Evolutionary conservation across 2,329 filamentous ascomycete genomes (phyloP), one percentile per base, ranked within the genome.

Genomic region (Cytospora mali): DNA sequence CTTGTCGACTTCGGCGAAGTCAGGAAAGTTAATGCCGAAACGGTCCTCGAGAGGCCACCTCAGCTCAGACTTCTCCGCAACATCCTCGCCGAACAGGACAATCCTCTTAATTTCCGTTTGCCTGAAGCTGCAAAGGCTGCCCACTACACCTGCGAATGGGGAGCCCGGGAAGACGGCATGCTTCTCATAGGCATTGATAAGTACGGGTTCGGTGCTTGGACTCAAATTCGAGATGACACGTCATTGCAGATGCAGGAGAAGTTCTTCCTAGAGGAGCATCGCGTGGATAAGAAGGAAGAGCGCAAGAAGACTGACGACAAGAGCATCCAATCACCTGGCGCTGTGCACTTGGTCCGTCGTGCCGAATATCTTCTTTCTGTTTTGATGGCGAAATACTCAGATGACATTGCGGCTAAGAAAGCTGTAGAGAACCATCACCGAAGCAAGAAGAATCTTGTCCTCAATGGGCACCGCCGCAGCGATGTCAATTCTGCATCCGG

Each of bases 211-310:
- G 96, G 96, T 62, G 93, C 94, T 3, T 99, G 95, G 95, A 85
- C 89, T 1, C 90, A 93, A 69, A 98, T 99, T 70, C 89, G 95
- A 7, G 95, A 99, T 69, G 95, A 99, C 71, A 79, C 86, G 1
- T 93, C 97, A 33, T 85, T 99, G 25, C 90, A 88, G 10, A 88
- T 99, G 79, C 79, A 81, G 1, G 93, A 97, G 70, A 98, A 97
- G 72, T 91, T 98, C 73, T 99, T 96, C 78, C 79, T 99, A 1
- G 95, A 99, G 73, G 96, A 99, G 75, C 93, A 98, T 74, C 90
- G 94, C n/a, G 94, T 98, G 21, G 95, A 96, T 75, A 95, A 96
- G 78, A 98, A 98, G 74, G 93, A 95, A 71, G 93, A 97, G 75
- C 89, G 95, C 39, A 90, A 82, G 71, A 92, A 92, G 71, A 86